Base-by-base conservation (phyloP, 345 rosid species). In the Trapa bicornis region DNA sequence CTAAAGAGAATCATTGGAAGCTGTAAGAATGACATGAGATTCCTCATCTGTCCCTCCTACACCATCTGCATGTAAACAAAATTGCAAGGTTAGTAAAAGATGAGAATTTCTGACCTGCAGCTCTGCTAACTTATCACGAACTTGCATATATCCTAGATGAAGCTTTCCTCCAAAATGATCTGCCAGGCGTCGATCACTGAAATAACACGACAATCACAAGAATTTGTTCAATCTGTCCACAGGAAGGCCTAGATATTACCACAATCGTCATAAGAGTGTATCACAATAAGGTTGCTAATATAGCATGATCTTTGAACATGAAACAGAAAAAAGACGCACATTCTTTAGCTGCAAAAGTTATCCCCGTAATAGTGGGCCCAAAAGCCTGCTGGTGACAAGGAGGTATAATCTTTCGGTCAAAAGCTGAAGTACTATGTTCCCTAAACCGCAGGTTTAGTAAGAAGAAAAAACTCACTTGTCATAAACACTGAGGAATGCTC, bases 301-400 rank as follows among this genome's bases (percentile, higher is more conserved):
- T 72, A 79, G 72, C 82, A 85, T 71, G 85, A 84, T 80, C 83
- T 79, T 78, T 84, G 82, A 79, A 71, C 87, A 83, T 80, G 79
- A 87, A 94, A 86, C 87, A 87, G 85, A 77, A 85, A 42, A 85
- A 85, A 83, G 79, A 95, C 94, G 96, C 99, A 95, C 97, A 87
- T 95, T 89, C 85, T 89, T 83, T 83, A 89, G 97, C 99, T 89
- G 91, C 96, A 95, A 89, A 91, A 95, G 96, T 91, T 75, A 89
- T 91, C 99, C 99, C 83, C 91, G 95, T 83, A 91, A 91, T 89
- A 91, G 89, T 86, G 96, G 96, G 96, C 97, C 94, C 96, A 87
- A 91, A 84, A 95, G 99, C 97, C 97, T 91, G 97, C 96, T 95
- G 96, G 92, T 91, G 85, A 83, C 85, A 90, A 90, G 96, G 96